These are phyloP conservation scores for Kitagawia praeruptora DNA, from an alignment of 129 eudicot species.

Conservation along the genomic window DNA sequence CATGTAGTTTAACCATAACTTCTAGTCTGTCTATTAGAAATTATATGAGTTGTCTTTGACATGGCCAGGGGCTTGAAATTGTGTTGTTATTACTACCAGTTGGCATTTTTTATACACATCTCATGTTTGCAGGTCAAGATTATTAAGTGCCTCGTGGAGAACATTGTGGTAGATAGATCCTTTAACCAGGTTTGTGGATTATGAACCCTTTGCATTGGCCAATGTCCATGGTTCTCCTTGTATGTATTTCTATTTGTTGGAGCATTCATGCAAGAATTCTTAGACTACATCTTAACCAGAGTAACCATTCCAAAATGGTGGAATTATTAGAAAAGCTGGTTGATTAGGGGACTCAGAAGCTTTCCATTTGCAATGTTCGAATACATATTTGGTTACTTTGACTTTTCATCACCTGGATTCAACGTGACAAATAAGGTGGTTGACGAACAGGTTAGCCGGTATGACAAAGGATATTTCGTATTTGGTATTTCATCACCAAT, in stretches of 20 bases:
- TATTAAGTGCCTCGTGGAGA: no score
- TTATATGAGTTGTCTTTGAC: no score
- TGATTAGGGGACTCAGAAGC: slow-evolving; percentile 33
- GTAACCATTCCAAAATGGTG: slow-evolving; percentile 46
- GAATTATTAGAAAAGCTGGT: slow-evolving; percentile 54
- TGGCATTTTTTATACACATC: no score
- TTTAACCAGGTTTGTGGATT: no score
- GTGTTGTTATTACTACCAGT: no score
- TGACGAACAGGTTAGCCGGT: slow-evolving; percentile 42
- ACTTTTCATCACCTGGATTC: slow-evolving; percentile 26
- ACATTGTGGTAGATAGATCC: no score
- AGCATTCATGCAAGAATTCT: slow-evolving; percentile 39
- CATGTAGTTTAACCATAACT: no score
- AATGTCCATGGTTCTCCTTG: slow-evolving; percentile 26
- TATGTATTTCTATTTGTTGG: slow-evolving; percentile 41
- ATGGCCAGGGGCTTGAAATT: no score
- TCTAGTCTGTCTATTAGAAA: no score
- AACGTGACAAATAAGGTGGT: slow-evolving; percentile 37
- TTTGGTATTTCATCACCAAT: slow-evolving; percentile 49
- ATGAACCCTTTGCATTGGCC: no score
- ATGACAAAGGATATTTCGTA: slow-evolving; percentile 42
- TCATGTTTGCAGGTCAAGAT: no score
- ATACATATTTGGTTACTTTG: slow-evolving; percentile 20
- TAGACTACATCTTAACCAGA: slow-evolving; percentile 33
- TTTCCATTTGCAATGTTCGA: slow-evolving; percentile 31